Base-by-base conservation (phyloP, 371 early-diverging fungal species). In the Mortierella sp. region DNA sequence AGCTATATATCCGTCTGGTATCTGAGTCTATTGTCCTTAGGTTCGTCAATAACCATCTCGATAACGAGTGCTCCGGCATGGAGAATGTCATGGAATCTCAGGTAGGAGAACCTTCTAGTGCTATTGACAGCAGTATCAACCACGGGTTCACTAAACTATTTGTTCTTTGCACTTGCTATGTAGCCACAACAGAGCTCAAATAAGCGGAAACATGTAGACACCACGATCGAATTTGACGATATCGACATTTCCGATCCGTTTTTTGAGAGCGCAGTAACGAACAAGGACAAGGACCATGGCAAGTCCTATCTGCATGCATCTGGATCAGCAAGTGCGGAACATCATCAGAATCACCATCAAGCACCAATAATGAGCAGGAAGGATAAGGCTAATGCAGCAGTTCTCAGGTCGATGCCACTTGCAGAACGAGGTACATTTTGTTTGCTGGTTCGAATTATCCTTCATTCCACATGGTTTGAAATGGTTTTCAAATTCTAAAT, bases 21-120 rank as follows among this genome's bases (percentile, higher is more conserved):
- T 21, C 30, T 15, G 44, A n/a, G 5, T 54, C 8, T 47, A 17
- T 26, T 53, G 24, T 14, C 12, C 6, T 4, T 32, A 73, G 76
- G 76, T 69, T 75, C 48, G 79, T 86, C 24, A 88, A 81, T 63
- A 82, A 79, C 48, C 88, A 88, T 56, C 60, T 88, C 23, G 88
- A 88, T 47, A 69, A 64, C 56, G 81, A 83, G 31, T 87, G 87
- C 62, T 21, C 56, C 12, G 61, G 70, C 8, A 71, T 49, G 66
- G 63, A 75, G 30, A 68, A 19, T 21, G 65, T 69, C 3, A 32
- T 52, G 21, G 58, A 69, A 31, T 50, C 56, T 28, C 17, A 49
- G 60, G 76, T 68, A 75, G 46, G 60, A 14, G 11, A 24, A 14
- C 24, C 19, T 28, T 11, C 1, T 15, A 15, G 8, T 17, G 42